Base-by-base conservation (phyloP, 2,329 filamentous ascomycete genomes). In the Falciphora oryzae region DNA sequence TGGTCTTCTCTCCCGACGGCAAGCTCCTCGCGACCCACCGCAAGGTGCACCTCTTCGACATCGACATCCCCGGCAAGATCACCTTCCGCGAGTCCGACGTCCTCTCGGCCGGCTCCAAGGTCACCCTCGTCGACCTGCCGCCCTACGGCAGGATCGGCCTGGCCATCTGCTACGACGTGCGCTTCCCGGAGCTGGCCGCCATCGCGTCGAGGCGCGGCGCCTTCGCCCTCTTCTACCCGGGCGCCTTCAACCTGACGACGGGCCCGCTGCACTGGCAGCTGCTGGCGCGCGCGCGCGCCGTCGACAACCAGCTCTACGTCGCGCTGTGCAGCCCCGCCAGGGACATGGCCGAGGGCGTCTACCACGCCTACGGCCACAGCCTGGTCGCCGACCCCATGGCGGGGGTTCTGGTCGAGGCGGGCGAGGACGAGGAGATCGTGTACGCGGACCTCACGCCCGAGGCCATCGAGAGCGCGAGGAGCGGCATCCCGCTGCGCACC, bases 1-100 rank as follows among this genome's bases (percentile, higher is more conserved):
- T 99, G 60, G 87, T 90, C 10, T 99, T 99, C 77, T 85, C 83
- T 0, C 93, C 93, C 0, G 79, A 83, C 13, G 95, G 95, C 4
- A 75, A 83, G n/a, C 81, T 97, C 61, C 82, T 99, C n/a, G 92
- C 88, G 7, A 91, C 88, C 2, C 93, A 98, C 76, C 87, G 95
- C 71, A 99, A 99, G 80, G 88, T 95, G 58, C 95, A 99, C 77
- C 84, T 99, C 58, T 99, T 99, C 77, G 95, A 98, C 78, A 99
- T 99, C 71, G 89, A 96, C 75, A 98, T 99, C 68, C 95, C 95
- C 0, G 94, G 93, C 67, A 93, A 93, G 79, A 97, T 99, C 75
- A 89, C 80, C 16, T 99, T 99, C 79, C 86, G 85, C 68, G 95
- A 99, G 78, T 93, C 89, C 63, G 93, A 97, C 67, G 92, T 97